Evolutionary conservation across 2,329 filamentous ascomycete genomes (phyloP).

Genomic region (Sphaerulina vaccinii): DNA sequence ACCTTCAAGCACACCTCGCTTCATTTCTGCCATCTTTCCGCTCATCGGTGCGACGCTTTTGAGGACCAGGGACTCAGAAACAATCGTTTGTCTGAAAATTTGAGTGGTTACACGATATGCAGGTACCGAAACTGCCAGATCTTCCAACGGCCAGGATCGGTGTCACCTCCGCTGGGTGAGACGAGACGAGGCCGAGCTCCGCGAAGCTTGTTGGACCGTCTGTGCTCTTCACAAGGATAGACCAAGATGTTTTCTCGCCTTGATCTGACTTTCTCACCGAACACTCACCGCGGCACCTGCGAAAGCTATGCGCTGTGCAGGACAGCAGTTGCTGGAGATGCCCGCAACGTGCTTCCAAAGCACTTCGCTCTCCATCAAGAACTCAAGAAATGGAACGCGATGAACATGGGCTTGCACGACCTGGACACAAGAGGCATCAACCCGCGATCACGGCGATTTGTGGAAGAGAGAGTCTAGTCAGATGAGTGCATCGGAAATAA

Average conservation of each 20-base stretch:
- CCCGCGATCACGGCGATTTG: neutral
- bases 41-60: no score
- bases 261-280: neutral
- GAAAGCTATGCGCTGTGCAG: no score
- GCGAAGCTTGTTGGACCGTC: neutral
- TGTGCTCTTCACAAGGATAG: neutral
- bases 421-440: neutral
- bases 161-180: neutral
- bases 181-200: neutral
- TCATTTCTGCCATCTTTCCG: neutral
- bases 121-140: neutral
- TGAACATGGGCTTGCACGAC: neutral
- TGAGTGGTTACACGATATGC: neutral
- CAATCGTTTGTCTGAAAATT: neutral
- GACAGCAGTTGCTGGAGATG: no score
- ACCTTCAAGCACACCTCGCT: neutral
- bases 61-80: neutral
- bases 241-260: neutral
- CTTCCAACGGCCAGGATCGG: neutral
- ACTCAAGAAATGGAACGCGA: neutral
- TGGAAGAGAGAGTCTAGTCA: neutral
- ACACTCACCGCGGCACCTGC: neutral
- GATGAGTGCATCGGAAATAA: neutral
- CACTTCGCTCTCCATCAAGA: neutral
- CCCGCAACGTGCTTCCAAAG: neutral